phyloP scores from a whole-genome alignment of 1,284 basidiomycete species.

The Xerocomus minutiporus region DNA sequence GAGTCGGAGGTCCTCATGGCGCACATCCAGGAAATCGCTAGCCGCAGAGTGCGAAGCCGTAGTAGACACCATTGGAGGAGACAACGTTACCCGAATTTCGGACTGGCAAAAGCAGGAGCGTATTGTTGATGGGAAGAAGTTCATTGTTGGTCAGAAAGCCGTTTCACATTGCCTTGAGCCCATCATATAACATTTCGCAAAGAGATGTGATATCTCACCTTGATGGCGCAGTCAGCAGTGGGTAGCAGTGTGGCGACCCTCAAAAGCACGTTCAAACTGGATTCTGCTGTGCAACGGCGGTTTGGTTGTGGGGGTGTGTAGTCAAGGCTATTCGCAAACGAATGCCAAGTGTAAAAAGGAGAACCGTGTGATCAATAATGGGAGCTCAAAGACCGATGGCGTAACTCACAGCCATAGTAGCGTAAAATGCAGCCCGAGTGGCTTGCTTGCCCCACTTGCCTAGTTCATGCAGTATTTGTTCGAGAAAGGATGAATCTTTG shows the following conservation, averaged over 20 bases:
- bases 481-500: neutral
- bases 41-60: neutral
- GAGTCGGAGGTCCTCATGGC: neutral
- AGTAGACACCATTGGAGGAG: neutral
- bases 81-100: neutral
- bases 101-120: neutral
- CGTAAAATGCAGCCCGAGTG: neutral
- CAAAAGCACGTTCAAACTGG: neutral
- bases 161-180: neutral
- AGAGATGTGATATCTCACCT: neutral
- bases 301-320: no score
- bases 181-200: neutral
- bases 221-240: neutral
- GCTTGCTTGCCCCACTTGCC: conserved; percentile 12
- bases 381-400: neutral
- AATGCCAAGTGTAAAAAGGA: neutral
- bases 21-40: neutral
- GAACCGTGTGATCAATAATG: no score
- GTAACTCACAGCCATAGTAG: neutral
- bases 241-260: neutral
- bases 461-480: conserved; percentile 2
- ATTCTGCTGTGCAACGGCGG: no score
- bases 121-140: neutral
- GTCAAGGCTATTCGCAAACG: neutral
- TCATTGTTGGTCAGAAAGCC: neutral